These are phyloP conservation scores for Amylocarpus encephaloides DNA, from an alignment of 2,329 filamentous ascomycete genomes.

Conservation along the genomic window DNA sequence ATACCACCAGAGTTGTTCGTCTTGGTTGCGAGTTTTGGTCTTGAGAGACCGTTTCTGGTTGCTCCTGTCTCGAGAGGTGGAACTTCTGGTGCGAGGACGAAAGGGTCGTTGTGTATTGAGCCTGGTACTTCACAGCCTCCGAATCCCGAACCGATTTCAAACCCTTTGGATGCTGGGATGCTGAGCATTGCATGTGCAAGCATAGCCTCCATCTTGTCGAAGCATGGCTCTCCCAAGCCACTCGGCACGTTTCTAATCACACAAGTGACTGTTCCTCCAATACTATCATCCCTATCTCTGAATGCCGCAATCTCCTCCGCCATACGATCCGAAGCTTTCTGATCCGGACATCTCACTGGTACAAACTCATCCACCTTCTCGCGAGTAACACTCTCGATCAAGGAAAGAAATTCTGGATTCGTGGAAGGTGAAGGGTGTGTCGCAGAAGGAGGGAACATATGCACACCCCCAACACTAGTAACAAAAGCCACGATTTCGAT, in stretches of 20 bases:
- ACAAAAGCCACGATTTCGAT: conserved; percentile 91
- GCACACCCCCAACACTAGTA: conserved; percentile 72
- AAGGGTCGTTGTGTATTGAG: conserved; percentile 87
- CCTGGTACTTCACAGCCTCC: conserved; percentile 79
- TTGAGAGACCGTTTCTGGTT: conserved; percentile 39
- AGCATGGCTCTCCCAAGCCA: conserved; percentile 87
- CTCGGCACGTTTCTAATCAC: conserved; percentile 81
- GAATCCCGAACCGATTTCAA: conserved; percentile 93
- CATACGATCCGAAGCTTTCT: conserved; percentile 62
- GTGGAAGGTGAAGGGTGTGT: conserved; percentile 62
- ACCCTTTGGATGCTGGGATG: conserved; percentile 92
- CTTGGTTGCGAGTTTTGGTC: conserved; percentile 67
- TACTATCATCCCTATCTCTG: conserved; percentile 75
- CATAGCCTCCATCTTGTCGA: conserved; percentile 90
- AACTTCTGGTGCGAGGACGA: conserved; percentile 48
- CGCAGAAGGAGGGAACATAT: conserved; percentile 67
- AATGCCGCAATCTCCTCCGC: conserved; percentile 70
- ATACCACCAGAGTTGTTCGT: conserved; percentile 48
- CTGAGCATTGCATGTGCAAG: conserved; percentile 91
- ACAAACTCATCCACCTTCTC: conserved; percentile 72
- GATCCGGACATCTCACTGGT: conserved; percentile 82
- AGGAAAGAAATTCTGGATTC: conserved; percentile 71
- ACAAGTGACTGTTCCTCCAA: conserved; percentile 91
- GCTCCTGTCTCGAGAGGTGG: conserved; percentile 41
- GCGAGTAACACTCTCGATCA: conserved; percentile 68